Evolutionary conservation across 176 grass and related monocot genomes (phyloP).

Genomic region (Zea luxurians): DNA sequence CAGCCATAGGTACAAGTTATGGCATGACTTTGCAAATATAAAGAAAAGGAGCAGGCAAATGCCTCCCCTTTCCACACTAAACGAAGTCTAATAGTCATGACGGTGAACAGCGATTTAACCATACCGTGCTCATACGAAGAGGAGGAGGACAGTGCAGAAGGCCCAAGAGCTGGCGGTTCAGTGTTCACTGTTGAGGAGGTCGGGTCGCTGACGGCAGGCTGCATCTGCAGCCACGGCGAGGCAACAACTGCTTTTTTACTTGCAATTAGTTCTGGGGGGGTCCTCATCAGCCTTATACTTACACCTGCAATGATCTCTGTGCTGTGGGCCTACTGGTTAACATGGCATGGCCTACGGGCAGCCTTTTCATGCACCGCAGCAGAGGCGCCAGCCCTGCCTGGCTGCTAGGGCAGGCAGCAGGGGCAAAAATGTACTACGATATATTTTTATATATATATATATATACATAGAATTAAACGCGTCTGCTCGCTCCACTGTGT

Average conservation of each 20-base stretch:
- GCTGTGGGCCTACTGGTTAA: constrained; percentile 19
- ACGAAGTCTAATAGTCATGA: constrained; percentile 9
- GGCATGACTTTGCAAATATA: constrained; percentile 12
- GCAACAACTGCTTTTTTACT: constrained; percentile 26
- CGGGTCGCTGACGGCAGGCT: not conserved
- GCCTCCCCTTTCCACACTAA: not conserved
- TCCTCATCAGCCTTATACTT: not conserved
- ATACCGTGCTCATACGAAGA: not conserved
- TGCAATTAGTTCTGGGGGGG: constrained; percentile 16
- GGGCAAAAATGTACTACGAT: too few species aligned
- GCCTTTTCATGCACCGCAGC: too few species aligned
- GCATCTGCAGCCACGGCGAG: constrained; percentile 24
- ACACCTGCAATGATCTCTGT: constrained; percentile 24
- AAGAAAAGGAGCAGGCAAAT: constrained; percentile 17
- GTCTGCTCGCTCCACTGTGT: too few species aligned
- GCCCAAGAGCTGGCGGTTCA: constrained; percentile 7
- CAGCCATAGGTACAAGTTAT: constrained; percentile 34
- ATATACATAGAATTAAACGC: too few species aligned
- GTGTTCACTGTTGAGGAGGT: constrained; percentile 4
- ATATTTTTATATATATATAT: too few species aligned
- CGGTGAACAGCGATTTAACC: not conserved
- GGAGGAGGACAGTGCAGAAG: constrained; percentile 24
- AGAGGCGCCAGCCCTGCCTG: too few species aligned
- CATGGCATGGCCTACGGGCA: constrained; percentile 41
- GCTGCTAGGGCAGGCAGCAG: too few species aligned